Evolutionary conservation across 305 asterid genomes (phyloP), one percentile per base, ranked within the genome.

Genomic region (Fraxinus baroniana): DNA sequence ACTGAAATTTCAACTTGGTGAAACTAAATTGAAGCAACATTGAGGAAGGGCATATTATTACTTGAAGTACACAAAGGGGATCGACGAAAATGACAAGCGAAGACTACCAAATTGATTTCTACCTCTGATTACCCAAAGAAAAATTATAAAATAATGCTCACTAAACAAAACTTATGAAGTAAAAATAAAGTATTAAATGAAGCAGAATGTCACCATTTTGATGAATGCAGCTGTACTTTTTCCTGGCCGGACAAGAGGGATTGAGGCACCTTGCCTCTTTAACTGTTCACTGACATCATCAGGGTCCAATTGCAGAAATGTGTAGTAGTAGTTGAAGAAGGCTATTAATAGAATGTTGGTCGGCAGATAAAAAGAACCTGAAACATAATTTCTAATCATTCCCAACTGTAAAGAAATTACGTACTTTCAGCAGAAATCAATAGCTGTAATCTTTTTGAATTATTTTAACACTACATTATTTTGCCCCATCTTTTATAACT

Each of bases 191-290:
- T 20, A 22, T 66, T 41, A 28, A 37, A 76, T 35, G 78, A 77
- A 75, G 5, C 62, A 15, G 74, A 80, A 68, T 22, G 46, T 86
- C 89, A 94, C 99, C 92, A 88, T 95, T 85, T 89, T 92, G 88
- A 95, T 95, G 78, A 88, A 93, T 55, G 88, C 86, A 8, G 98
- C 98, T 44, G 99, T 95, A 80, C 97, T 94, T 91, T 94, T 95
- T 78, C 98, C 99, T 57, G 99, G 98, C 12, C 99, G 92, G 78
- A 94, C 92, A 73, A 94, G 96, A 37, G 98, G 99, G 83, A 94
- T 93, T 41, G 99, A 94, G 84, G 99, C 99, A 37, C 99, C 99
- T 91, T 95, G 99, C 87, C 98, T 90, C 90, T 95, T 95, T 88
- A 95, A 89, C 91, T 93, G 99, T 80, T 94, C 97, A 30, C 97